Evolutionary conservation across 2,329 filamentous ascomycete species (phyloP), one percentile per base, ranked within the genome.

Genomic region (Paramyrothecium sp.): DNA sequence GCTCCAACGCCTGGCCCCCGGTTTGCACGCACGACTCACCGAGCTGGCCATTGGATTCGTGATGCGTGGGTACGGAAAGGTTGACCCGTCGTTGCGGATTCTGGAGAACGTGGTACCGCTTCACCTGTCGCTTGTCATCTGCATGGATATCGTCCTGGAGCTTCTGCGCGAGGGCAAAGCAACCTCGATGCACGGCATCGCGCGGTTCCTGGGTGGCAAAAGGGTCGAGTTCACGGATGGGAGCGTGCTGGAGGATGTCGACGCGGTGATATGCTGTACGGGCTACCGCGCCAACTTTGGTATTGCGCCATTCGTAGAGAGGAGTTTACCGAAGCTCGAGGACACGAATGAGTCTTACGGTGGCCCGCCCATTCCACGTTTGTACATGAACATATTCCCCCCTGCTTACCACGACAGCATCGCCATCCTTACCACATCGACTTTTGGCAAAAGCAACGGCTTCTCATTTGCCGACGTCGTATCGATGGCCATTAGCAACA

Each of bases 321-420:
- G 54, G 7, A 68, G 59, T 57, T 56, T 51, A 26, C 65, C 65
- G 3, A 41, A 54, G n/a, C 19, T n/a, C n/a, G 55, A 57, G 19
- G 44, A 16, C 16, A 16, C 56, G 7, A 49, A 56, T 3, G 52
- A 63, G 5, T 65, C 67, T 2, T 71, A 71, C 12, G 66, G 63
- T 7, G 69, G 69, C 3, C 66, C 65, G 38, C 58, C 65, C 0
- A 66, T 75, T 1, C 65, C 69, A 1, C 60, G 68, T 3, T 60
- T 78, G 0, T 78, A 74, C 54, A 72, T 72, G 56, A 77, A 77
- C 58, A 65, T 76, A 3, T 77, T 78, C 58, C 73, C 74, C 1
- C 69, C 73, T 0, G 60, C 67, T 17, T 69, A 76, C 30, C 71
- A 73, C 1, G 67, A 74, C 33, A 76, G 72, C 16, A 63, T 76